Evolutionary conservation across 1,284 basidiomycete species (phyloP), one percentile per base, ranked within the genome.

Genomic region (Irpex sp.): DNA sequence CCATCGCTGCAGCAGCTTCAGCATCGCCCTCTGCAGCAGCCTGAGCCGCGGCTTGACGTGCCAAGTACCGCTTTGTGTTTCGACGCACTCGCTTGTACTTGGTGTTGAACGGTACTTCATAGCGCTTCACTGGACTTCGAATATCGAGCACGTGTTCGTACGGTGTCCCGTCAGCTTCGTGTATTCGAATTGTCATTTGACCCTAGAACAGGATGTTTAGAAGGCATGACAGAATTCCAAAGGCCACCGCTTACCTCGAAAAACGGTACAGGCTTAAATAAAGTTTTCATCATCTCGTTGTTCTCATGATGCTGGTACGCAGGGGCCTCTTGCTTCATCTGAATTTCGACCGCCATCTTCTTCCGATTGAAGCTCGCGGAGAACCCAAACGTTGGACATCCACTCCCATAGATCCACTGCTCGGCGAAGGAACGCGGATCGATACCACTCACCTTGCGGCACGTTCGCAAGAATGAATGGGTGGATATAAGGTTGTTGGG

Each of bases 31-130:
- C 93, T 0, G 94, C 96, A 3, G 94, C 96, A 0, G 94, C 92
- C 65, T 94, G 94, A 4, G 96, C 95, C 2, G 94, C 94, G 0
- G 93, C 92, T 75, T 97, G 96, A 38, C 96, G 86, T 6, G 96
- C 96, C 57, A 97, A 85, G 70, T 97, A 97, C 17, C 95, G 91
- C 75, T 97, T 97, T 19, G 94, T 97, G 70, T 96, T 95, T 40
- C 97, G 84, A 59, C 96, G 85, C 15, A 98, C 93, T 66, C 97
- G 94, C 77, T 98, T 99, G 79, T 98, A 98, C 77, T 98, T 99
- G n/a, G 97, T 98, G 75, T 99, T 99, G 83, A 98, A 99, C 1
- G 97, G 96, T 0, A 99, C 95, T 72, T 97, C 95, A 74, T 94
- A 98, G 11, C 92, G 89, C 75, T 97, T 98, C 77, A 92, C 92